A percentile compares a stretch with the other conserved stretches of the same genome.
Evolutionary conservation across 495 filamentous ascomycete genomes (phyloP).

Genomic region (Penicillium steckii): DNA sequence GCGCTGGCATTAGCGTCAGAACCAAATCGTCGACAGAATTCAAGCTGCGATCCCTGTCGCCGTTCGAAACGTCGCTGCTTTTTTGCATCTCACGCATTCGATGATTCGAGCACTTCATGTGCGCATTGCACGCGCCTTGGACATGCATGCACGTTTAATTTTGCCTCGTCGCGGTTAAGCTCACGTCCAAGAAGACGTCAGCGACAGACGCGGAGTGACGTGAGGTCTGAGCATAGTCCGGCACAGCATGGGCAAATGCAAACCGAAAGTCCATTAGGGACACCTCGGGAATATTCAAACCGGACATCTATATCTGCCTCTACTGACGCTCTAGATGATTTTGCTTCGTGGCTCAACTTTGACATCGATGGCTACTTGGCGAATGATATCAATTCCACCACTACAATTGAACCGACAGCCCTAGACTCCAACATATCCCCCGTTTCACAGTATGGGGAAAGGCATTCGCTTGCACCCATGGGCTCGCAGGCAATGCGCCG

Average conservation of each 20-base stretch:
- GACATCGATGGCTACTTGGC: slow-evolving; percentile 2
- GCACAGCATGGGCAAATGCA: neutral
- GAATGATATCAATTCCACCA: neutral
- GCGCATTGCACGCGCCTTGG: slow-evolving; percentile 21
- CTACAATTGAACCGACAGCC: neutral
- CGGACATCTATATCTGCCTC: neutral
- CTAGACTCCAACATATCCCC: neutral
- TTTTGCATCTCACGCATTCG: slow-evolving; percentile 1
- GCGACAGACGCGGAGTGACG: neutral
- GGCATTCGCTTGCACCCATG: neutral
- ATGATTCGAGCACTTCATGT: slow-evolving; percentile 3
- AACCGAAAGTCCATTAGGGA: neutral
- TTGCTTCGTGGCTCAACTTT: slow-evolving; percentile 14
- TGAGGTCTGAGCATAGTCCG: neutral
- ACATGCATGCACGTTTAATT: slow-evolving; percentile 26
- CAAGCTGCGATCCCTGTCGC: slow-evolving; percentile 27
- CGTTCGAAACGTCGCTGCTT: slow-evolving; percentile 28
- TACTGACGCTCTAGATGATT: neutral
- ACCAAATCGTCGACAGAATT: slow-evolving; percentile 23
- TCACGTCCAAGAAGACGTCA: neutral
- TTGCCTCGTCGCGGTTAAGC: slow-evolving; percentile 10
- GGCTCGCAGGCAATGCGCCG: neutral
- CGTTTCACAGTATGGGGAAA: neutral
- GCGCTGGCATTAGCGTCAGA: neutral
- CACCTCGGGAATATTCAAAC: neutral